Base-by-base conservation (phyloP, 805 yeast genomes). In the Cyberlindnera subsufficiens region DNA sequence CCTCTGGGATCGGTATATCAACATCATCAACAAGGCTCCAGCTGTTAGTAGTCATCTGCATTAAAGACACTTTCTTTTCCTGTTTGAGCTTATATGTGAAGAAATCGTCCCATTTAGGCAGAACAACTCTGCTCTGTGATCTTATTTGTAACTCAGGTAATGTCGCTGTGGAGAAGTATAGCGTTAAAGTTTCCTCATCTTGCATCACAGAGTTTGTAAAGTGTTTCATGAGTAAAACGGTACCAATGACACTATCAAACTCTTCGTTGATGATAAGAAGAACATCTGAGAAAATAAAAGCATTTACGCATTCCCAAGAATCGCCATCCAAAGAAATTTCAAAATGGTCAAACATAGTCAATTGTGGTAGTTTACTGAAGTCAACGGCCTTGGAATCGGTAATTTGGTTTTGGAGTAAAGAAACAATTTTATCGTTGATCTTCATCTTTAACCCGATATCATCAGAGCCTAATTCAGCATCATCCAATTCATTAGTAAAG, bases 41-140 rank as follows among this genome's bases (percentile, higher is more conserved):
- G 1, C 72, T 71, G 47, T 71, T 78, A 1, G 72, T 65, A 1
- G 83, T 72, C 46, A 77, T 57, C 51, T 76, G 78, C 29, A 65
- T 63, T 20, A 76, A 49, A 5, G 74, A 66, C 7, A 64, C 40
- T 15, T 17, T 42, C 31, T 32, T 43, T 7, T 29, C 39, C 13
- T 42, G 42, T 14, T 37, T 44, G 9, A 46, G 27, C n/a, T 45
- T 47, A 29, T 36, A 43, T 0, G 42, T 40, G 22, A 53, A 51
- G 40, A 46, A 63, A 42, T 60, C 64, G 30, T 64, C 62, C 74
- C 79, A 75, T 55, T 73, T 74, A 6, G 61, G 47, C 0, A 64
- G 50, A 1, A 72, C 46, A 13, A 67, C 52, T 9, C 55, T 50
- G 30, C 64, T 63, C 6, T 43, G 46, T 20, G 65, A 62, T 35